Evolutionary conservation across 2,329 filamentous ascomycete species (phyloP).

Genomic region (Botrytis fragariae): DNA sequence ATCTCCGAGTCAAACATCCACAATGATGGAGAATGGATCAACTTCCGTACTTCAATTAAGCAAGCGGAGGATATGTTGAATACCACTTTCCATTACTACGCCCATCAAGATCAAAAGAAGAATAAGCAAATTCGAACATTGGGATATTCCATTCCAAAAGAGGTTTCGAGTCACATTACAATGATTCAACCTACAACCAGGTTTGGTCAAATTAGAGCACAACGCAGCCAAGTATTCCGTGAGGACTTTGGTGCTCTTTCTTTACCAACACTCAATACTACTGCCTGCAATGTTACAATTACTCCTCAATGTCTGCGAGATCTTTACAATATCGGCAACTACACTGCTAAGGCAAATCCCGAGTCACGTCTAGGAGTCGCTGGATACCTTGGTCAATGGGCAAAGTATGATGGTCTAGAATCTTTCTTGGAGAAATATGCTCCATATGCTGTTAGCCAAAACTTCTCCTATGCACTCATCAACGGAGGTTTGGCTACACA

Average conservation of each 20-base stretch:
- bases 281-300: constrained; percentile 36
- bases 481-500: constrained; percentile 42
- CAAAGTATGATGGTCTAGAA: constrained; percentile 28
- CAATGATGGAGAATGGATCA: constrained; percentile 54
- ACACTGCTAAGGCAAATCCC: constrained; percentile 41
- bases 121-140: constrained; percentile 49
- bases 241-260: constrained; percentile 23
- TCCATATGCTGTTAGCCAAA: constrained; percentile 27
- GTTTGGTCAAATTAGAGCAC: constrained; percentile 45
- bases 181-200: constrained; percentile 46
- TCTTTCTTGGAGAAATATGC: constrained; percentile 27
- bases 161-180: constrained; percentile 40
- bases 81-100: constrained; percentile 41
- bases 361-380: constrained; percentile 63
- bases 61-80: constrained; percentile 36
- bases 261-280: constrained; percentile 28
- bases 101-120: constrained; percentile 42
- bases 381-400: constrained; percentile 42
- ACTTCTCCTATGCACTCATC: constrained; percentile 34
- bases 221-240: constrained; percentile 32
- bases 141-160: constrained; percentile 42
- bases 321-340: constrained; percentile 46
- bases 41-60: constrained; percentile 32
- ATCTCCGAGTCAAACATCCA: constrained; percentile 47
- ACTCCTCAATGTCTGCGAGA: constrained; percentile 39